phyloP scores from a whole-genome alignment of 2,329 filamentous ascomycete species.

The Aureobasidium sp. region DNA sequence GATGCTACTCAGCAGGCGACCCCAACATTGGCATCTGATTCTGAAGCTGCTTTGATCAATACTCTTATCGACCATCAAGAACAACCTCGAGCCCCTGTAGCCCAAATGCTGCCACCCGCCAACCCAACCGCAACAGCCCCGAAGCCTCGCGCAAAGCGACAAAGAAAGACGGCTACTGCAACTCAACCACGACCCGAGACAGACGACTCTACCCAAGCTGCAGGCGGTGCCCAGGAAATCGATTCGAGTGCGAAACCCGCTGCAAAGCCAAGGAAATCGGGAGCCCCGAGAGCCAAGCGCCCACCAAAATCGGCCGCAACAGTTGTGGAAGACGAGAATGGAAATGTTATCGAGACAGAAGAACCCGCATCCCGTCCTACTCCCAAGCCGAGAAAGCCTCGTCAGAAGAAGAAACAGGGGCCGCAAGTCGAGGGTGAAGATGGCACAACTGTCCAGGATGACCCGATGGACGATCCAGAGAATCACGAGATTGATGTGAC shows the following conservation, averaged over 20 bases:
- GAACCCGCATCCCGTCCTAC: background rate
- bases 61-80: slow-evolving; percentile 1
- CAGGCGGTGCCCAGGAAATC: background rate
- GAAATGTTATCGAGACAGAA: background rate
- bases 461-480: slow-evolving; percentile 27
- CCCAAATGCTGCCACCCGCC: slow-evolving; percentile 10
- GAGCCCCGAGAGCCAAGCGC: slow-evolving; percentile 3
- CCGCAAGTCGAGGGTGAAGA: slow-evolving; percentile 14
- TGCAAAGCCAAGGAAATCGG: slow-evolving; percentile 11
- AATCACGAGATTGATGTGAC: slow-evolving; percentile 52
- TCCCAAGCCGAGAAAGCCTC: slow-evolving; percentile 6
- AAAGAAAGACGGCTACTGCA: slow-evolving; percentile 6
- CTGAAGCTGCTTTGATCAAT: slow-evolving; percentile 10
- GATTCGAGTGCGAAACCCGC: background rate
- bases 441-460: slow-evolving; percentile 19
- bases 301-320: slow-evolving; percentile 4
- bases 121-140: background rate
- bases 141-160: slow-evolving; percentile 12
- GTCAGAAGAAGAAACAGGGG: slow-evolving; percentile 16
- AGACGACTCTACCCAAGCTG: background rate
- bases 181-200: background rate
- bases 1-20: background rate
- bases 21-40: background rate
- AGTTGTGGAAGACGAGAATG: slow-evolving; percentile 11
- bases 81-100: slow-evolving; percentile 6